Percentiles rank a stretch among this genome's conserved stretches.
phyloP scores from a whole-genome alignment of 1,139 yeast genomes.

The Nematodospora anomalae region DNA sequence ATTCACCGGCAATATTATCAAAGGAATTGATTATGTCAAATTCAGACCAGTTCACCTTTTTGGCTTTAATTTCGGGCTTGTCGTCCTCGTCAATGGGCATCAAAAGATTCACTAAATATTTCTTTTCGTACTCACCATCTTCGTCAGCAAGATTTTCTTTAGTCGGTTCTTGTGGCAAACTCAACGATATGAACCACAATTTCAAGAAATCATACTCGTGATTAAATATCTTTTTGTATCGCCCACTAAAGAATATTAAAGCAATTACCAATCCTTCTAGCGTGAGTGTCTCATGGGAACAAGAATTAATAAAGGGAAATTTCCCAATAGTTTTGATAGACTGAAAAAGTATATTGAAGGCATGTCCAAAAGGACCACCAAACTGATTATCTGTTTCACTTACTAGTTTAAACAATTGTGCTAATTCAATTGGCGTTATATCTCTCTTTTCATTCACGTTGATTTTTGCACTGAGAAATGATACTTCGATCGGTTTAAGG shows the following conservation, averaged over 20 bases:
- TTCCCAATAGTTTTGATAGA: slow-evolving; percentile 29
- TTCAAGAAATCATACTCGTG: slow-evolving; percentile 25
- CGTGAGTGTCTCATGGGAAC: slow-evolving; percentile 17
- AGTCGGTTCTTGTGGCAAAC: slow-evolving; percentile 6
- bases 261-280: slow-evolving; percentile 27
- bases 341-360: slow-evolving; percentile 21
- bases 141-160: slow-evolving; percentile 2
- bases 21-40: slow-evolving; percentile 19
- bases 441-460: background rate
- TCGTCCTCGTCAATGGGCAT: slow-evolving; percentile 15
- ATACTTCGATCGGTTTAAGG: slow-evolving; percentile 27
- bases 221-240: slow-evolving; percentile 22
- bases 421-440: slow-evolving; percentile 6
- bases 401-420: slow-evolving; percentile 7
- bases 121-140: slow-evolving; percentile 1
- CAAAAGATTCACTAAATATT: slow-evolving; percentile 8
- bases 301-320: slow-evolving; percentile 31
- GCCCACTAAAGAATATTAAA: slow-evolving; percentile 26
- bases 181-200: slow-evolving; percentile 28
- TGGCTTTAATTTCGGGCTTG: slow-evolving; percentile 15
- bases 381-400: slow-evolving; percentile 1
- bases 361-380: slow-evolving; percentile 10
- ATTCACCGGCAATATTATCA: slow-evolving; percentile 32
- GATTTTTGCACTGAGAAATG: slow-evolving; percentile 7
- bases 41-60: slow-evolving; percentile 26